These are phyloP conservation scores for Cymbomonas tetramitiformis DNA, from an alignment of 139 green algal species.

Conservation along the genomic window DNA sequence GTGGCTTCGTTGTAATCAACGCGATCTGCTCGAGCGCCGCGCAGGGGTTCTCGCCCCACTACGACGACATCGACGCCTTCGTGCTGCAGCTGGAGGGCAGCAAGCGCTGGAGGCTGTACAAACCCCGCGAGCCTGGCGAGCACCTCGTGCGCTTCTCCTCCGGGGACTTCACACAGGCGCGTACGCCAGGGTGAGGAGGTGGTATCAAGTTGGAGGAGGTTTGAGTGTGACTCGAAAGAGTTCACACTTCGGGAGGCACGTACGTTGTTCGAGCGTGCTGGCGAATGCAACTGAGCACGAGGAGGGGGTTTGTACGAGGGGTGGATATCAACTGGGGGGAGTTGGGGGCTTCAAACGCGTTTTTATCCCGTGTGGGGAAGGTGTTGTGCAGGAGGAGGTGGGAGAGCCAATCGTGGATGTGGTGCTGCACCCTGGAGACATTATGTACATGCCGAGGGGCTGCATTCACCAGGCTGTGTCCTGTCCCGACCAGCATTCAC, in stretches of 20 bases:
- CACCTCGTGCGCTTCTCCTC: conserved; percentile 18
- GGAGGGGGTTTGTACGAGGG: too few relatives aligned
- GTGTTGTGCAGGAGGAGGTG: conserved; percentile 30
- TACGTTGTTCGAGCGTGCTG: too few relatives aligned
- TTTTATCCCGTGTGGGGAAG: too few relatives aligned
- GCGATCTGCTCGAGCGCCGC: too few relatives aligned
- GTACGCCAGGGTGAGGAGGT: neutral
- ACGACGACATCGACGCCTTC: conserved; percentile 51
- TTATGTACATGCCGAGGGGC: conserved; percentile 72
- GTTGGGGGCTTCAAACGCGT: conserved; percentile 31
- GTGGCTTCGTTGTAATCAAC: neutral
- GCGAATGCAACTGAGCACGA: too few relatives aligned
- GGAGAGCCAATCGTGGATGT: conserved; percentile 33
- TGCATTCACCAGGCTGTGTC: conserved; percentile 35
- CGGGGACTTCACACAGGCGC: conserved; percentile 3
- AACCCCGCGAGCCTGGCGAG: neutral
- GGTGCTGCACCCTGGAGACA: conserved; percentile 49
- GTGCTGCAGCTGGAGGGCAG: conserved; percentile 44
- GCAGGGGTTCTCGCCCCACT: conserved; percentile 52
- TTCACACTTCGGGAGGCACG: too few relatives aligned
- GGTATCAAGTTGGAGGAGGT: too few relatives aligned
- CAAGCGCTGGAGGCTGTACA: conserved; percentile 34
- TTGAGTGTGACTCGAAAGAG: too few relatives aligned
- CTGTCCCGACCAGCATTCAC: conserved; percentile 25
- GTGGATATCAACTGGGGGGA: too few relatives aligned